Evolutionary conservation across 176 grass and related monocot species (phyloP).

Genomic region (Paspalum notatum): DNA sequence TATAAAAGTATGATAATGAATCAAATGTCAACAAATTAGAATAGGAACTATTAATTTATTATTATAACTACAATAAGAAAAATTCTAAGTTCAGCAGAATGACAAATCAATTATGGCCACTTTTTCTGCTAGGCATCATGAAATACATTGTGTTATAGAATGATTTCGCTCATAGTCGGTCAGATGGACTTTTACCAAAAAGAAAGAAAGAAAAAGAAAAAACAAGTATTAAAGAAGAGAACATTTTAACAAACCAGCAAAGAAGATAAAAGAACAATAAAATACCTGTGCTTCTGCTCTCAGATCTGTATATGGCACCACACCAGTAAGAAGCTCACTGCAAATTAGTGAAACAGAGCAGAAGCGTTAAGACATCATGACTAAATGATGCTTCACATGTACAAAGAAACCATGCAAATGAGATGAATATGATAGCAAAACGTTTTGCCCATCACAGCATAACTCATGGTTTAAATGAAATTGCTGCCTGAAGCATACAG

Average conservation of each 20-base stretch:
- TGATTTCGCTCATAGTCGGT: neutral
- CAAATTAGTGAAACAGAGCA: conserved; percentile 36
- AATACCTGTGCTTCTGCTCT: conserved; percentile 97
- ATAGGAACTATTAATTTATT: conserved; percentile 25
- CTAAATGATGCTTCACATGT: neutral
- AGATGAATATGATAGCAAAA: conserved; percentile 8
- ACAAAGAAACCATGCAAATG: neutral
- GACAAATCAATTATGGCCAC: conserved; percentile 5
- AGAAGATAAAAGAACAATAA: conserved; percentile 34
- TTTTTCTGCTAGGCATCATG: neutral
- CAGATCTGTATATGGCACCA: conserved; percentile 95
- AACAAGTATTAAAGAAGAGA: neutral
- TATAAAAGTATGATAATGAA: neutral
- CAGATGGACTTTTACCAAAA: conserved; percentile 1
- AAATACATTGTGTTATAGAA: conserved; percentile 13
- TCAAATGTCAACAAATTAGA: neutral
- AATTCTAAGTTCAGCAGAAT: conserved; percentile 8
- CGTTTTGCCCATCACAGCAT: neutral
- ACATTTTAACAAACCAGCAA: neutral
- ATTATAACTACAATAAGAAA: neutral
- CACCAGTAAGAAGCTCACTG: conserved; percentile 95
- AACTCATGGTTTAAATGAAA: neutral
- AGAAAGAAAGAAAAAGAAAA: neutral
- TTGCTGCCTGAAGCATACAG: neutral
- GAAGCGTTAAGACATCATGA: conserved; percentile 8